Base-by-base conservation (phyloP, 805 yeast genomes). In the Jamesozyma jinghongensis region DNA sequence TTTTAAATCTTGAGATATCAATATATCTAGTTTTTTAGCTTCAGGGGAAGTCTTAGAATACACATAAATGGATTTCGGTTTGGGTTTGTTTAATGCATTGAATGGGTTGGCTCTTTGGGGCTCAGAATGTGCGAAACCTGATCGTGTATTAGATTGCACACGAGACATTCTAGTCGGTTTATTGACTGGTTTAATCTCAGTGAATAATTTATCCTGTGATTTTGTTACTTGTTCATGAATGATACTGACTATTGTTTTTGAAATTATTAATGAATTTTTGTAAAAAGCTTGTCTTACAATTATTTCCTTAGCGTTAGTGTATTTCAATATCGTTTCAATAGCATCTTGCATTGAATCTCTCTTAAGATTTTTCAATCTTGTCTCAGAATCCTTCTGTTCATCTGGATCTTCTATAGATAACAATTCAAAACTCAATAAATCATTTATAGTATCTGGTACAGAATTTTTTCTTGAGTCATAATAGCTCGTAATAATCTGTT, bases 211-310 rank as follows among this genome's bases (percentile, higher is more conserved):
- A 13, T 17, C 10, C 6, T 22, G 6, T 22, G 26, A 7, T 7
- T 22, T 10, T 12, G 30, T 31, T 2, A 38, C 32, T 18, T 31
- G 31, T 5, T 38, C 19, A 11, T 33, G 34, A 12, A 71, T 54
- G 1, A 71, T 52, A 38, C 65, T 65, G 6, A 70, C 55, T 5
- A 71, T 49, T 3, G 74, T 61, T n/a, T 54, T 49, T 2, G 53
- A 43, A 2, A 56, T 40, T 37, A 62, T 55, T 19, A 60, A 54
- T 3, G 54, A 44, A 43, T 62, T 60, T 27, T 52, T 50, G 26
- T 60, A 53, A 22, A 63, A 53, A 35, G 54, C 62, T 14, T 52
- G 44, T 12, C 44, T 47, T 0, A 59, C 63, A 0, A 39, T 33
- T 1, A 36, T 40, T 37, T 22, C 43, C 19, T 43, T 37, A 5